These are phyloP conservation scores for Stylonectria norvegica DNA, from an alignment of 2,329 filamentous ascomycete species.

Conservation along the genomic window DNA sequence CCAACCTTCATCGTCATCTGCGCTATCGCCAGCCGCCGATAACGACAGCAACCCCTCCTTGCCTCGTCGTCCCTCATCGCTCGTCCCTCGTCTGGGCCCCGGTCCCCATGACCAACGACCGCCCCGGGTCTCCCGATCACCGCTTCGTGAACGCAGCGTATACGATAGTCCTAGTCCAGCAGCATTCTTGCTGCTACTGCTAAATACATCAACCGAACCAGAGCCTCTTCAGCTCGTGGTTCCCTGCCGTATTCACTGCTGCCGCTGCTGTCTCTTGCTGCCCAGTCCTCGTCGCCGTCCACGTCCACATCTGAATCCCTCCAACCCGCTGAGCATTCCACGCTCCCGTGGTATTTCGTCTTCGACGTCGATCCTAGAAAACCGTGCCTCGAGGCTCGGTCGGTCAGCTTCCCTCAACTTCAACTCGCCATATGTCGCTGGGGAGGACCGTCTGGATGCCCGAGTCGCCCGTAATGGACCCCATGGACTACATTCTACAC, in stretches of 20 bases:
- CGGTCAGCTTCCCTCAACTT: too few relatives aligned
- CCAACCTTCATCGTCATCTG: conserved; percentile 24
- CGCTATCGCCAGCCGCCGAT: conserved; percentile 27
- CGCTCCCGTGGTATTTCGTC: too few relatives aligned
- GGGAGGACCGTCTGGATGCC: not conserved
- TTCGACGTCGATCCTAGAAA: too few relatives aligned
- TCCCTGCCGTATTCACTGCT: too few relatives aligned
- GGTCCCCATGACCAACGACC: conserved; percentile 24
- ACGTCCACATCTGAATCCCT: too few relatives aligned
- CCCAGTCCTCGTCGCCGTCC: not conserved
- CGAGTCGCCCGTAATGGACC: conserved; percentile 24
- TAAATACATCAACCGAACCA: too few relatives aligned
- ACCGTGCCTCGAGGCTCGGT: too few relatives aligned
- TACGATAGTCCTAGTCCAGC: conserved; percentile 29
- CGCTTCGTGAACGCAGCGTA: conserved; percentile 26
- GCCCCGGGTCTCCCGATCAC: conserved; percentile 23
- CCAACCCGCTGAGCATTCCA: too few relatives aligned
- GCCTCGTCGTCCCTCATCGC: conserved; percentile 10
- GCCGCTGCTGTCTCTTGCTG: too few relatives aligned
- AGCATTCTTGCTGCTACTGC: too few relatives aligned
- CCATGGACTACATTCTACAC: conserved; percentile 25
- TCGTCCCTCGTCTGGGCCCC: conserved; percentile 9
- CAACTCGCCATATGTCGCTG: too few relatives aligned
- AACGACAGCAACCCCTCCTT: conserved; percentile 27
- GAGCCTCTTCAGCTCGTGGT: too few relatives aligned